Percentiles rank a stretch among this genome's conserved stretches.
Evolutionary conservation across 495 filamentous ascomycete genomes (phyloP).

Genomic region (Talaromyces adpressus): DNA sequence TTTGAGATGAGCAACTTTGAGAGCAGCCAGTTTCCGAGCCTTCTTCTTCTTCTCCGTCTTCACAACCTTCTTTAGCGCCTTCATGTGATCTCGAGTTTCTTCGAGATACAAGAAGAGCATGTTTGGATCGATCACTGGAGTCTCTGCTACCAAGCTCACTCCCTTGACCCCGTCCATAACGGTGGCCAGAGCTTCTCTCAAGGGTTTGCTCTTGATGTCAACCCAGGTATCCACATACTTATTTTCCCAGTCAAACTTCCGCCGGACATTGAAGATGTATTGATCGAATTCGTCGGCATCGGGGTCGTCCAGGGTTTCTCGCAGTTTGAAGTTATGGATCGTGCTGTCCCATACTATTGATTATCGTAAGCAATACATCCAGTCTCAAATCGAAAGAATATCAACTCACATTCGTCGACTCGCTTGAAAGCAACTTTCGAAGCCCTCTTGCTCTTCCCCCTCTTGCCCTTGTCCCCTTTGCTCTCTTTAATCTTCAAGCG

Average conservation of each 20-base stretch:
- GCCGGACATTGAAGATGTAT: constrained; percentile 79
- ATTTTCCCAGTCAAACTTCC: constrained; percentile 82
- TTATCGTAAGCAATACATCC: neutral
- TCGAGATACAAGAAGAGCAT: constrained; percentile 84
- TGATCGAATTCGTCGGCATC: constrained; percentile 74
- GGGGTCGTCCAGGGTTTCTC: constrained; percentile 67
- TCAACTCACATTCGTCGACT: constrained; percentile 62
- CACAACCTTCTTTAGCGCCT: constrained; percentile 54
- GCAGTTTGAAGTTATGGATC: constrained; percentile 77
- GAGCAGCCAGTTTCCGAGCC: constrained; percentile 46
- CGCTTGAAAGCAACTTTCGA: constrained; percentile 76
- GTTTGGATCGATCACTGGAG: constrained; percentile 75
- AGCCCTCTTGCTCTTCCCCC: constrained; percentile 40
- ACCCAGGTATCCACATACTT: constrained; percentile 73
- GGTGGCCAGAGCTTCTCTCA: constrained; percentile 65
- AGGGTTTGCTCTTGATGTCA: constrained; percentile 77
- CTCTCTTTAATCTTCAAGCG: constrained; percentile 8
- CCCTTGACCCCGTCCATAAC: constrained; percentile 80
- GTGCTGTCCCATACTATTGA: constrained; percentile 61
- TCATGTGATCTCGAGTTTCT: constrained; percentile 60
- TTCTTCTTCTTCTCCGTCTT: constrained; percentile 63
- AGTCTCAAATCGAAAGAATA: neutral
- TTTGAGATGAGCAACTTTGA: constrained; percentile 59
- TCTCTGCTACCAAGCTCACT: constrained; percentile 73
- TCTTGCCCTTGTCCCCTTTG: constrained; percentile 12